Evolutionary conservation across 495 filamentous ascomycete genomes (phyloP).

Genomic region (Aspergillus leporis): DNA sequence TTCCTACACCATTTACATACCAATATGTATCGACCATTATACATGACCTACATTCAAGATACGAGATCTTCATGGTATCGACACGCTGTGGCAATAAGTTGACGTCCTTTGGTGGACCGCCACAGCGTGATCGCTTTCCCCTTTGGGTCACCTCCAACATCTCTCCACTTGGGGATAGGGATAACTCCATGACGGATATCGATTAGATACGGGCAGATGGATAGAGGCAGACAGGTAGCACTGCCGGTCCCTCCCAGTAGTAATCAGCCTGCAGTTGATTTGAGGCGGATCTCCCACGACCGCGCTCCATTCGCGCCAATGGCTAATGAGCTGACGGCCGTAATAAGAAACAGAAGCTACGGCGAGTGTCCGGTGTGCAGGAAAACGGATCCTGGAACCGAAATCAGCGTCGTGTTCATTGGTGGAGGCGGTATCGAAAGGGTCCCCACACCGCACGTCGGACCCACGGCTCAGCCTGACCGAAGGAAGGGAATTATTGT

Average conservation of each 20-base stretch:
- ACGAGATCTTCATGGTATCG: too few species aligned
- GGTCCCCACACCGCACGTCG: background rate
- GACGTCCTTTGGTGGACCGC: background rate
- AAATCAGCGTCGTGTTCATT: background rate
- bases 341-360: background rate
- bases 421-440: background rate
- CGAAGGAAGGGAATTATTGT: background rate
- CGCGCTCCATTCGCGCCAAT: background rate
- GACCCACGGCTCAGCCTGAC: constrained; percentile 4
- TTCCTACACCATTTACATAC: too few species aligned
- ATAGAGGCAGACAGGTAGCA: too few species aligned
- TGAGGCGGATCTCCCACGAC: background rate
- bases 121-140: constrained; percentile 21
- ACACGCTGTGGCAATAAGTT: background rate
- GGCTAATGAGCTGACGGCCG: background rate
- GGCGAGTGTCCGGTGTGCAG: constrained; percentile 2
- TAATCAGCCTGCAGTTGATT: background rate
- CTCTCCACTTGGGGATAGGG: constrained; percentile 10
- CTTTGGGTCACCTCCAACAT: constrained; percentile 17
- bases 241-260: background rate
- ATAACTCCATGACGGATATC: background rate
- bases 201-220: background rate
- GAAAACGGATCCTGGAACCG: background rate
- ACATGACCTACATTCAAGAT: too few species aligned
- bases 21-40: too few species aligned